Evolutionary conservation across 2,329 filamentous ascomycete genomes (phyloP), one percentile per base, ranked within the genome.

Genomic region (Aspergillus piperis): DNA sequence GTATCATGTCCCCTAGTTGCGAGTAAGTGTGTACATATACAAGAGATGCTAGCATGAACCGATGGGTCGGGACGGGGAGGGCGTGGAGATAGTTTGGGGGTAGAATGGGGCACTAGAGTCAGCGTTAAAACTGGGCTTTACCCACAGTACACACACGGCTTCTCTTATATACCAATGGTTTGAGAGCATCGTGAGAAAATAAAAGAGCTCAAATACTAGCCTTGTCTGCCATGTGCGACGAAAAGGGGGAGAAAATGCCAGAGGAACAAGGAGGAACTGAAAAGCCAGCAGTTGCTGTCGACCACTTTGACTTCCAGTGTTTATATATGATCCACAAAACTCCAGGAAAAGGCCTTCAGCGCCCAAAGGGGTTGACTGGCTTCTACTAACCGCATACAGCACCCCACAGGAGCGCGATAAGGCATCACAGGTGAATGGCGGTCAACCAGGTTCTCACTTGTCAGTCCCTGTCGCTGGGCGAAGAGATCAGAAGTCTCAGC

Each of bases 371-470:
- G 25, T 50, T 32, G 47, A n/a, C 47, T 49, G 13, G 44, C 21
- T 23, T 23, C 41, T 44, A 44, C 41, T 36, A 44, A 44, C 41
- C 41, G 13, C 41, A 44, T 23, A 11, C 41, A 44, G 19, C 41
- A 10, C 61, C 62, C 69, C 61, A 65, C 23, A 58, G 47, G 17
- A 58, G 64, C 52, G 64, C 54, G 69, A 70, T 70, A 72, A 70
- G 69, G 61, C 62, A 63, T 69, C 25, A 63, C 68, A 61, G 60
- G 59, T 52, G 54, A 64, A 63, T 62, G 47, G 49, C 47, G 62
- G 62, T 62, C 41, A 44, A 44, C 41, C 25, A 49, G 47, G 23
- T 13, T n/a, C 47, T 19, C 44, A 25, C 44, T 13, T 23, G 25
- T 11, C 23, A 44, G 44, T 49, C 44, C 44, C 44, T 49, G 44